A percentile compares a stretch with the other conserved stretches of the same genome.
These are phyloP conservation scores for Sanguinoderma infundibulare DNA, from an alignment of 1,284 basidiomycete genomes.

Conservation along the genomic window DNA sequence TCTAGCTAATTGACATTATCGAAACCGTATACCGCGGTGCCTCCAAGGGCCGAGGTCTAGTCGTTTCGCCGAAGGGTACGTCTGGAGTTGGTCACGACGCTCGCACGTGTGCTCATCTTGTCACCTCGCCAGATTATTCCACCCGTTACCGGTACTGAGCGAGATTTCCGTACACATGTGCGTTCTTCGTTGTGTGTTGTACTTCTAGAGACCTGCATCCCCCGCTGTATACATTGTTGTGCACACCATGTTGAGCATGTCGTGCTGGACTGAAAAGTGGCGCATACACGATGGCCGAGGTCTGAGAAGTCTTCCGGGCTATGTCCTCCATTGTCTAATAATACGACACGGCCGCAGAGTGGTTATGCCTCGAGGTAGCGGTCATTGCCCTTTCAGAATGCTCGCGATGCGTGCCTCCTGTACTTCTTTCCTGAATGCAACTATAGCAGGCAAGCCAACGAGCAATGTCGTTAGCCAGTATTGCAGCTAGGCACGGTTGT, in stretches of 20 bases:
- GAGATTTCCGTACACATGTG: conserved; percentile 2
- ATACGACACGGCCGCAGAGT: not conserved
- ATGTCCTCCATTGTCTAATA: not conserved
- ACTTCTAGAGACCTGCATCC: conserved; percentile 13
- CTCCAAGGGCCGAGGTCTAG: conserved; percentile 96
- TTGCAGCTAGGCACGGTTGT: conserved; percentile 40
- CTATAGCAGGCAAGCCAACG: conserved; percentile 58
- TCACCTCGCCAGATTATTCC: conserved; percentile 70
- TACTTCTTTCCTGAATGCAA: conserved; percentile 56
- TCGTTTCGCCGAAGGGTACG: conserved; percentile 94
- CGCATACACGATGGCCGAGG: not conserved
- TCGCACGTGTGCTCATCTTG: conserved; percentile 6
- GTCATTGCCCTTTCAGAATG: conserved; percentile 63
- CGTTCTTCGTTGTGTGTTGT: conserved; percentile 22
- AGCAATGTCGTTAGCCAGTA: conserved; percentile 56
- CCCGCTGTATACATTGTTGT: conserved; percentile 2
- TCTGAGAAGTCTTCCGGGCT: not conserved
- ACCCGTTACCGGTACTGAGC: conserved; percentile 82
- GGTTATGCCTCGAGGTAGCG: not conserved
- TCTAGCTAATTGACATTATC: conserved; percentile 94
- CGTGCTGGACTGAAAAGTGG: not conserved
- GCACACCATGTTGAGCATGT: not conserved
- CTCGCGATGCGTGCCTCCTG: conserved; percentile 73
- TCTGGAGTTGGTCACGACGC: conserved; percentile 5
- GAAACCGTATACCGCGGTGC: conserved; percentile 99